phyloP scores from a whole-genome alignment of 139 green algal genomes.

The Coelastrella sp. region DNA sequence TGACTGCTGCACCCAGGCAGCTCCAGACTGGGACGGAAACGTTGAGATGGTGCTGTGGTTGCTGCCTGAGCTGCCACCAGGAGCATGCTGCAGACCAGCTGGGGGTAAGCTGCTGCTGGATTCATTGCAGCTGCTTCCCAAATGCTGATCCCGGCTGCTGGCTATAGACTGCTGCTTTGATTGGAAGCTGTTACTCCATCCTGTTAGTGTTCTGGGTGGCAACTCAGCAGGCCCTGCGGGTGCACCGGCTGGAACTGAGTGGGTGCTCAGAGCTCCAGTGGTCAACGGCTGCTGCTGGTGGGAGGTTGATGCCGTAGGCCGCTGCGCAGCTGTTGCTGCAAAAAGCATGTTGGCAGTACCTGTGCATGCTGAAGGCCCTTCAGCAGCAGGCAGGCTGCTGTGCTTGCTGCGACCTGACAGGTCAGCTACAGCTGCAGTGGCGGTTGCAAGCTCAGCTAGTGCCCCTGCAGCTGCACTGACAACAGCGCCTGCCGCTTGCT shows the following conservation, averaged over 20 bases:
- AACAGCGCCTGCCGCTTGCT: not conserved
- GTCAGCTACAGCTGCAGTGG: not conserved
- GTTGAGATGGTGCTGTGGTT: not conserved
- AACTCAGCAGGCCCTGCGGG: not conserved
- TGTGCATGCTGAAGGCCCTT: too few relatives aligned
- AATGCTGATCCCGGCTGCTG: not conserved
- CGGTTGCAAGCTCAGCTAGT: not conserved
- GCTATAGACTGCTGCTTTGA: not conserved
- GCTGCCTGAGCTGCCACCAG: slow-evolving; percentile 8
- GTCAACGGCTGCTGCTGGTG: not conserved
- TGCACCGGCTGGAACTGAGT: not conserved
- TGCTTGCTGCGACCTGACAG: not conserved
- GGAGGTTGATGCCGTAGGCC: too few relatives aligned
- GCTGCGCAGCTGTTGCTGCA: not conserved
- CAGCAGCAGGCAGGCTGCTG: not conserved
- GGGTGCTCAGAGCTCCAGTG: not conserved
- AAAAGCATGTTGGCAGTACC: not conserved
- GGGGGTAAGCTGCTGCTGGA: not conserved
- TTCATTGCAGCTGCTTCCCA: not conserved
- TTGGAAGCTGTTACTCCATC: slow-evolving; percentile 4
- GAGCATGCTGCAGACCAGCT: not conserved
- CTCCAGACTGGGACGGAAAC: not conserved
- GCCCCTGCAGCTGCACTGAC: slow-evolving; percentile 9
- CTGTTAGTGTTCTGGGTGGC: not conserved
- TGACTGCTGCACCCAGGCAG: not conserved